These are phyloP conservation scores for Monosporozyma unispora DNA, from an alignment of 805 yeast genomes.

Conservation along the genomic window DNA sequence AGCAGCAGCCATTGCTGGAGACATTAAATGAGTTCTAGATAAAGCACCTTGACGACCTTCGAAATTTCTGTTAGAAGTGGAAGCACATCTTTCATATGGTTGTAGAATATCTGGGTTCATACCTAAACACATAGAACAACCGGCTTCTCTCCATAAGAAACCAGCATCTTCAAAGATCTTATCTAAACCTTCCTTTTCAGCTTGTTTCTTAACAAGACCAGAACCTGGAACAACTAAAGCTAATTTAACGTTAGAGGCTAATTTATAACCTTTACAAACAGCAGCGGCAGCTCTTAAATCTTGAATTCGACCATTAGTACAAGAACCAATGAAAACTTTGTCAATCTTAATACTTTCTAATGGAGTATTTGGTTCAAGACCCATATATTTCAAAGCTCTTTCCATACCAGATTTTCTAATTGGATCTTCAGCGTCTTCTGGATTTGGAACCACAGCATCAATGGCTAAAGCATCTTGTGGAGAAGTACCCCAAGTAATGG, in stretches of 20 bases:
- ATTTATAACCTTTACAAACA: constrained; percentile 82
- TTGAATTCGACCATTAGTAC: constrained; percentile 96
- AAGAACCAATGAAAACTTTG: constrained; percentile 95
- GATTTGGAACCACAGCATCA: constrained; percentile 85
- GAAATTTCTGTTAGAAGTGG: constrained; percentile 98
- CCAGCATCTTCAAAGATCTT: constrained; percentile 88
- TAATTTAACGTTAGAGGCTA: constrained; percentile 70
- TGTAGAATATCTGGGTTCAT: constrained; percentile 97
- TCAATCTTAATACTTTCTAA: constrained; percentile 66
- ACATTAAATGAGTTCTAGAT: constrained; percentile 94
- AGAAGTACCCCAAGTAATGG: constrained; percentile 99
- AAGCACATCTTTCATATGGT: constrained; percentile 96
- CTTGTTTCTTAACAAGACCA: constrained; percentile 86
- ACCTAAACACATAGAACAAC: constrained; percentile 98
- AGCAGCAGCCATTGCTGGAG: constrained; percentile 99
- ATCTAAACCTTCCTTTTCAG: constrained; percentile 91
- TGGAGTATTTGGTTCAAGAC: constrained; percentile 75
- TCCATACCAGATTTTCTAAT: constrained; percentile 75
- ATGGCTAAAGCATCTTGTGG: constrained; percentile 98
- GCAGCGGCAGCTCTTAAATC: constrained; percentile 93
- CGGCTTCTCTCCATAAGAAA: constrained; percentile 98
- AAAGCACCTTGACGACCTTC: constrained; percentile 98
- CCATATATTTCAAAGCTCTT: constrained; percentile 89
- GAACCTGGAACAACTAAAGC: constrained; percentile 97
- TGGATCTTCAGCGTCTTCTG: constrained; percentile 61